phyloP scores from a whole-genome alignment of 805 yeast species.

The Teunomyces lycoperdinae region DNA sequence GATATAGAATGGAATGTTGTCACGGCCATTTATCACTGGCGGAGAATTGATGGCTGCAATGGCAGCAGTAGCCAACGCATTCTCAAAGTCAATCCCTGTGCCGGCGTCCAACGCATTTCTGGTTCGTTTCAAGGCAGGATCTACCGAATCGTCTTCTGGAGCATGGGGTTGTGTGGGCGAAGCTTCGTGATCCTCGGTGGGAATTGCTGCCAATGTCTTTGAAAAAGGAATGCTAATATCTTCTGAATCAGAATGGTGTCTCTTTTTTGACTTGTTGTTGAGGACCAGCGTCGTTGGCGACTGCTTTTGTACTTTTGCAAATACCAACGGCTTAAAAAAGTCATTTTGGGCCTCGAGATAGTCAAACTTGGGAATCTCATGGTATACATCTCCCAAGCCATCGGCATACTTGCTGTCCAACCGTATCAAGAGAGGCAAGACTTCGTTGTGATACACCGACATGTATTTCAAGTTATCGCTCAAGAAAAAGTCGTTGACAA shows the following conservation, averaged over 20 bases:
- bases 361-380: conserved; percentile 32
- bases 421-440: conserved; percentile 28
- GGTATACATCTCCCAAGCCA: conserved; percentile 28
- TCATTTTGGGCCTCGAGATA: conserved; percentile 26
- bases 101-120: conserved; percentile 12
- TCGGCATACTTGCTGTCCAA: conserved; percentile 27
- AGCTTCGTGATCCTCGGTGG: conserved; percentile 9
- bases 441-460: conserved; percentile 38
- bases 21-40: conserved; percentile 20
- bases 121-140: conserved; percentile 26
- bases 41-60: conserved; percentile 33
- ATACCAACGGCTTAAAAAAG: conserved; percentile 25
- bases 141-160: conserved; percentile 25
- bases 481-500: conserved; percentile 36
- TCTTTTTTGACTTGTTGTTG: conserved; percentile 4
- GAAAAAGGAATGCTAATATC: conserved; percentile 6
- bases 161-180: conserved; percentile 4
- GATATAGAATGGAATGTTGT: conserved; percentile 25
- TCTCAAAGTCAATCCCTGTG: conserved; percentile 19
- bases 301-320: conserved; percentile 14
- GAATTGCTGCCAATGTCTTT: conserved; percentile 8
- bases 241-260: conserved; percentile 5
- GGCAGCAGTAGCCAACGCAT: conserved; percentile 28
- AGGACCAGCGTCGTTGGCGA: conserved; percentile 5
- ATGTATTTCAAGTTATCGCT: conserved; percentile 33